These are phyloP conservation scores for Pelargonium cotyledonis DNA, from an alignment of 441 rosid species.

Conservation along the genomic window DNA sequence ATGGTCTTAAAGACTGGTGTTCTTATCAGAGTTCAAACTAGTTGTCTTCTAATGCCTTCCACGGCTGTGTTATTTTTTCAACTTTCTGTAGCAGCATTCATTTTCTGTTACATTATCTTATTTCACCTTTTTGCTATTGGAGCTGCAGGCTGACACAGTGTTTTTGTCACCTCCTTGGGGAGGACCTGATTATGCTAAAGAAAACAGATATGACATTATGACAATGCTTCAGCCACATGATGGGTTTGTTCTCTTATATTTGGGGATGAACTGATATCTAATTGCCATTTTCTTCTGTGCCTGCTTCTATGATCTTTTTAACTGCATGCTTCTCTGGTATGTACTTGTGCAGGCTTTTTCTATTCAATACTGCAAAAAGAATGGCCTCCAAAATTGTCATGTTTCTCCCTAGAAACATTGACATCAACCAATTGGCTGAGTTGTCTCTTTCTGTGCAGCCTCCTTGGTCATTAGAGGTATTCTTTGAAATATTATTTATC, in stretches of 20 bases:
- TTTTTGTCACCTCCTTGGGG: conserved; percentile 99
- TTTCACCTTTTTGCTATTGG: conserved; percentile 7
- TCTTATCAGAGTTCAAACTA: too few relatives aligned
- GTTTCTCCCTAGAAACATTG: conserved; percentile 84
- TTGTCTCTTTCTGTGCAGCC: conserved; percentile 51
- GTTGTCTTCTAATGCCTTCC: too few relatives aligned
- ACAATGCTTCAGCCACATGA: conserved; percentile 83
- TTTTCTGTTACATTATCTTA: background rate
- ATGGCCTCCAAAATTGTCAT: conserved; percentile 56
- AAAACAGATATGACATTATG: conserved; percentile 49
- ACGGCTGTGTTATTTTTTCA: too few relatives aligned
- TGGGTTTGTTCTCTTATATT: conserved; percentile 38
- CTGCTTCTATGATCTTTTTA: background rate
- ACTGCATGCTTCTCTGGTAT: conserved; percentile 10
- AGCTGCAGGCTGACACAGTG: conserved; percentile 64
- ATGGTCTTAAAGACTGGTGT: too few relatives aligned
- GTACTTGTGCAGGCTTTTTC: conserved; percentile 43
- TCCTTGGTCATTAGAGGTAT: conserved; percentile 84
- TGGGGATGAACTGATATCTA: background rate
- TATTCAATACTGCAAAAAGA: conserved; percentile 56
- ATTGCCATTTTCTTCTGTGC: background rate
- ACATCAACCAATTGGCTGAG: conserved; percentile 78
- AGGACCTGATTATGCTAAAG: conserved; percentile 76
- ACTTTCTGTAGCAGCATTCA: background rate
- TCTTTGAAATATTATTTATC: conserved; percentile 9